Evolutionary conservation across 441 rosid genomes (phyloP), one percentile per base, ranked within the genome.

Genomic region (Gossypium aridum): DNA sequence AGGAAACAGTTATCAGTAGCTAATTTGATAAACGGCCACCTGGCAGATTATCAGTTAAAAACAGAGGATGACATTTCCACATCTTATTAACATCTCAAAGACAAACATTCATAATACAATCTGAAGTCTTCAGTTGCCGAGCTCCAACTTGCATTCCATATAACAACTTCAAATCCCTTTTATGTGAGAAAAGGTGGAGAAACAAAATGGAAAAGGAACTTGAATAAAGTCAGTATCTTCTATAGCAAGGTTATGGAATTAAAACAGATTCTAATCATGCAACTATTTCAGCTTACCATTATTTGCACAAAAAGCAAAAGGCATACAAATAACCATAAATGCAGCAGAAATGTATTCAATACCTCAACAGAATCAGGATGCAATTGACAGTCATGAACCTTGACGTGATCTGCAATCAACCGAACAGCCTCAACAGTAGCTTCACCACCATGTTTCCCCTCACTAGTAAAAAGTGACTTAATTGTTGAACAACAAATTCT

Each of bases 311-410:
- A 20, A 63, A 64, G 34, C 20, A 28, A 25, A 63, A 17, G 9
- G 43, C 17, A 51, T 28, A 19, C 14, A 63, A 23, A 64, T 20
- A 63, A 49, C 22, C 31, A 53, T 55, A 74, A 17, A 26, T 64
- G 63, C 62, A 47, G 37, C 2, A 7, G 34, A 51, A 17, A 63
- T 9, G 69, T 12, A 75, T 61, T 4, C 14, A 49, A 69, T 83
- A 93, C 99, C 92, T 86, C 97, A 39, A 92, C 70, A 71, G 94
- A 83, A 78, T 92, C 91, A 53, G 97, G 96, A 87, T 92, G 98
- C 90, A 93, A 82, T 64, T 91, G 97, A 73, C 98, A 96, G 83
- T 89, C 78, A 76, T 82, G 82, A 69, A 82, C 82, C 84, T 93
- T 96, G 67, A 93, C 97, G 72, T 81, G 89, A 76, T 83, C 81